Evolutionary conservation across 2,329 filamentous ascomycete species (phyloP), one percentile per base, ranked within the genome.

Genomic region (Colletotrichum scovillei): DNA sequence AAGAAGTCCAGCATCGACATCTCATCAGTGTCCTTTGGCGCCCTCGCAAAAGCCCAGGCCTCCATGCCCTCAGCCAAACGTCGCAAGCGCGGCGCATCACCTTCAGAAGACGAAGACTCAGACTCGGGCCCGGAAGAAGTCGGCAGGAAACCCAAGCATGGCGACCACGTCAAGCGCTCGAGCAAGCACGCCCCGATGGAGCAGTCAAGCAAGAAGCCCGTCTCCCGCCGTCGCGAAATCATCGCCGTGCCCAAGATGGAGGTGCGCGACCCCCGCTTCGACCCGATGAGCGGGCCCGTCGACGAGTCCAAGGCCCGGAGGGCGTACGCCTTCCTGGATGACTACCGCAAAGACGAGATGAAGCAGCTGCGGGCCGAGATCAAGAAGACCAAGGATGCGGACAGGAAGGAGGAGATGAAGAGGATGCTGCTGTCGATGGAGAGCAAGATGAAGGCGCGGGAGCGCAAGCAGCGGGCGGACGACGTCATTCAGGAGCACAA

Each of bases 111-210:
- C 67, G 78, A 79, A 24, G 79, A 72, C 24, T 69, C 71, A 3
- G 74, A 71, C 14, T 74, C 67, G 38, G 74, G 66, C 62, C 78
- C 77, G 74, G 78, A 80, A 71, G 80, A 86, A 68, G 81, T 82
- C 58, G 77, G 78, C 26, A 80, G 69, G 76, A 81, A 67, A 24
- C 16, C 60, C 24, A 74, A 77, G n/a, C 59, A 72, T 19, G 30
- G 19, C 73, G 83, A 77, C 78, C 83, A 78, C 79, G 76, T 79
- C 76, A 81, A 83, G 82, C 82, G 85, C 52, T 77, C 91, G 14
- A 95, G 91, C 81, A 99, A 99, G 84, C 95, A 98, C 84, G 97
- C 97, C 0, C 97, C 97, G 0, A 91, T 91, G 56, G 92, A 97
- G 72, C 90, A 95, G 80, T 92, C 95, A 2, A 95, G 93, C 81